Conservation (phyloP, 2,329 filamentous ascomycete genomes). For the Calonectria montana region DNA sequence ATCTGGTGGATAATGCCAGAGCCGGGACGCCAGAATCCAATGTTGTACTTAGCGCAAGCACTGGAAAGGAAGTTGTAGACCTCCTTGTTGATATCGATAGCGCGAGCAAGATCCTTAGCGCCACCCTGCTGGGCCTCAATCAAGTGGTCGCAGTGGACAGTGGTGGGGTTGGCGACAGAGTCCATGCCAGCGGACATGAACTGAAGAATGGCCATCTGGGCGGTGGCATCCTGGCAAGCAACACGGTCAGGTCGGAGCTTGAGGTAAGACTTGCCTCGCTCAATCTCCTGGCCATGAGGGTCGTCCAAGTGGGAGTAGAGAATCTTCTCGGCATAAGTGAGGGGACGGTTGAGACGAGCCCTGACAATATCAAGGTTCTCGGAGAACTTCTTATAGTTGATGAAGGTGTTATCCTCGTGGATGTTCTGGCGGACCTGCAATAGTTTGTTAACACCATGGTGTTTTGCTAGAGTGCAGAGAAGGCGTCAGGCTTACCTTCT, state of each 20-base stretch:
- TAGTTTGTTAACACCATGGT: constrained; percentile 35
- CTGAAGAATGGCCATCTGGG: constrained; percentile 99
- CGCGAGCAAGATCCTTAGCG: constrained; percentile 91
- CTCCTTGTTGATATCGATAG: constrained; percentile 96
- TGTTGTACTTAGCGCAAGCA: constrained; percentile 99
- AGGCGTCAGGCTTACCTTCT: constrained; percentile 73
- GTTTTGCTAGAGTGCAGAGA: too few relatives aligned
- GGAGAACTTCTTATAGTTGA: constrained; percentile 99
- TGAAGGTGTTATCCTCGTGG: constrained; percentile 95
- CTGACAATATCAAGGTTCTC: constrained; percentile 96
- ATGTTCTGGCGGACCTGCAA: constrained; percentile 89
- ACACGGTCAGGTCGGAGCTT: constrained; percentile 97
- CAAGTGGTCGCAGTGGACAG: constrained; percentile 98
- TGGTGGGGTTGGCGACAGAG: constrained; percentile 91
- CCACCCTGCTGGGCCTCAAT: constrained; percentile 97
- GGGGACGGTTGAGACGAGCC: constrained; percentile 87
- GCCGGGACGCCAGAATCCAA: constrained; percentile 98
- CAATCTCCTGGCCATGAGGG: constrained; percentile 93
- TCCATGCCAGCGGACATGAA: constrained; percentile 99
- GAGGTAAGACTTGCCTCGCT: constrained; percentile 95
- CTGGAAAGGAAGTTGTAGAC: constrained; percentile 97
- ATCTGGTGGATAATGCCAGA: constrained; percentile 99
- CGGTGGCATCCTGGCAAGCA: constrained; percentile 98
- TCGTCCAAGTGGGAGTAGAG: constrained; percentile 99
- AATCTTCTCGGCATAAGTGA: constrained; percentile 98